Conservation (phyloP, 2,329 filamentous ascomycete genomes). For the Balansia obtecta region DNA sequence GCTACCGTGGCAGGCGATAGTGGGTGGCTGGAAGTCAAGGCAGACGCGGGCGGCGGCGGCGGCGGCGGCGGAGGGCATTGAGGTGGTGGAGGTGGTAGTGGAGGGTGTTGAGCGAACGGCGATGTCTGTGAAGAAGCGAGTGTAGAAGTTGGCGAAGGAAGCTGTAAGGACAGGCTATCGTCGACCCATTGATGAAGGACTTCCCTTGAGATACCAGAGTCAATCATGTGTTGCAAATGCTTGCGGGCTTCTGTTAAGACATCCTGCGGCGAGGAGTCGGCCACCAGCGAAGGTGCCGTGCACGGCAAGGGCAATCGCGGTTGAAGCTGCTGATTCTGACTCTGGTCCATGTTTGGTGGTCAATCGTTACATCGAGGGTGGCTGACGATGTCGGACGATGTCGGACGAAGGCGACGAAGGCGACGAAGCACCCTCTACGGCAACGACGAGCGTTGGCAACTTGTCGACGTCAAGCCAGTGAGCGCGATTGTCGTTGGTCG, state of each 20-base stretch:
- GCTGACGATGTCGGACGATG: slow-evolving; percentile 8
- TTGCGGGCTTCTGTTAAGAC: slow-evolving; percentile 32
- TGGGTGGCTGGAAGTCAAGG: slow-evolving; percentile 11
- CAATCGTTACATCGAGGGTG: slow-evolving; percentile 15
- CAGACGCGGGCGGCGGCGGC: slow-evolving; percentile 12
- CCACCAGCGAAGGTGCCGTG: slow-evolving; percentile 10
- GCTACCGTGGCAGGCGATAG: slow-evolving; percentile 9
- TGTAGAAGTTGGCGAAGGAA: slow-evolving; percentile 11
- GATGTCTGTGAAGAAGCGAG: slow-evolving; percentile 9
- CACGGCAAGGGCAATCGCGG: slow-evolving; percentile 13
- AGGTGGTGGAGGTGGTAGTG: slow-evolving; percentile 13
- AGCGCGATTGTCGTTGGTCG: slow-evolving; percentile 5
- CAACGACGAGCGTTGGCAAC: slow-evolving; percentile 7
- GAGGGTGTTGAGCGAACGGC: slow-evolving; percentile 13
- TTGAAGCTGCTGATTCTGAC: slow-evolving; percentile 16
- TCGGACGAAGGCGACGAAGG: background rate
- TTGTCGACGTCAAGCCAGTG: slow-evolving; percentile 3
- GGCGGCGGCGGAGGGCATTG: slow-evolving; percentile 17
- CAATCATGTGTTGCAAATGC: slow-evolving; percentile 33
- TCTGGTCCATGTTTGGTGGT: slow-evolving; percentile 21
- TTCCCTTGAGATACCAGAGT: slow-evolving; percentile 31
- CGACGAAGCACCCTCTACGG: slow-evolving; percentile 7
- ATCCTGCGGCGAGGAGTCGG: slow-evolving; percentile 27
- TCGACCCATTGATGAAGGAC: slow-evolving; percentile 29
- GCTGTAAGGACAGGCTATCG: slow-evolving; percentile 22